Evolutionary conservation across 2,329 filamentous ascomycete genomes (phyloP), one percentile per base, ranked within the genome.

Genomic region (Aspergillus sp.): DNA sequence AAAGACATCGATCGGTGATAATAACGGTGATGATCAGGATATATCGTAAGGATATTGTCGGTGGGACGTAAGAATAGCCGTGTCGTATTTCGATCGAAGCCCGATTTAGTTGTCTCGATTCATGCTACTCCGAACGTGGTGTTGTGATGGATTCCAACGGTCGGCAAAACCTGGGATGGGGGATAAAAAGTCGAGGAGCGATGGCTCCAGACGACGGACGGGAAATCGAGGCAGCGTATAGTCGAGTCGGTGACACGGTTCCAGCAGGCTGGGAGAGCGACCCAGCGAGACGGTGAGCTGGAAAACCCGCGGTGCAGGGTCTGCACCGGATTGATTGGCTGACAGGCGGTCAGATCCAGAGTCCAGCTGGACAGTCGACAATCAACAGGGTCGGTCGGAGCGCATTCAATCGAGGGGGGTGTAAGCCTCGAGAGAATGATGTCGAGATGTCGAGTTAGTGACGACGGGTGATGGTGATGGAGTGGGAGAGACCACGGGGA

Each of bases 181-280:
- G 8, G 26, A 30, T 7, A 30, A 11, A 30, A 30, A 3, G 26
- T 9, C 26, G 26, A 30, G 26, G 26, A 30, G 26, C 10, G 8
- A 30, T 10, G 22, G 22, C 26, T 3, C 26, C 8, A 11, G 26
- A 30, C 26, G 26, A 30, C 26, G 26, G 26, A 30, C 26, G 6
- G 26, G 26, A 30, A 30, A 10, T 8, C 26, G 3, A 30, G 10
- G 26, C 26, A 30, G 8, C 26, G 48, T 56, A 45, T 45, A 36
- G 30, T 35, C 24, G 19, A 46, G 52, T 45, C 51, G 51, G 52
- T 59, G 48, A 54, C 53, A 62, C 58, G 57, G 53, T 50, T 43
- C 61, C 61, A 60, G 46, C 59, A 56, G 53, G 33, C 54, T 63
- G 61, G 61, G 61, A 63, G 51, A 30, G 26, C 26, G 26, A 56